These are phyloP conservation scores for Rhodotorula paludigena DNA, from an alignment of 768 basidiomycete genomes.

Conservation along the genomic window DNA sequence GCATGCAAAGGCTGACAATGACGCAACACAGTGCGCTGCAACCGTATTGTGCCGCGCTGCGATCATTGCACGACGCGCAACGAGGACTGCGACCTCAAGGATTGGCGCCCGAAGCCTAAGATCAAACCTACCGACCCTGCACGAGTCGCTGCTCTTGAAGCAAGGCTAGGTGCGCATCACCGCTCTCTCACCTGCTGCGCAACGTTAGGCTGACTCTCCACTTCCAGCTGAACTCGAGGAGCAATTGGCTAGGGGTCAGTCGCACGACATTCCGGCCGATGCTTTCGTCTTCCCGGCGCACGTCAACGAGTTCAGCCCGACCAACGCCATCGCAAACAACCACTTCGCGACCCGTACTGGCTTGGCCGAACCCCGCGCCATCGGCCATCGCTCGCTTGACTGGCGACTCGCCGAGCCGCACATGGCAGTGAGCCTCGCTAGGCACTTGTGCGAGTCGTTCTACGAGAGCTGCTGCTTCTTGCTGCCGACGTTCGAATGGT, in stretches of 20 bases:
- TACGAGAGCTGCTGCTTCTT: constrained; percentile 14
- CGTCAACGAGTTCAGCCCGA: background rate
- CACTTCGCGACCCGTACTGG: background rate
- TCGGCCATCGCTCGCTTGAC: constrained; percentile 6
- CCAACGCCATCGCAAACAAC: background rate
- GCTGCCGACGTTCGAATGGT: constrained; percentile 7
- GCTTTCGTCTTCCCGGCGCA: background rate
- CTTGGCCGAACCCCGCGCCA: background rate
- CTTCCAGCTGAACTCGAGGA: constrained; percentile 10
- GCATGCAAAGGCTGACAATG: no score
- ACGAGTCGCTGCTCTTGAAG: constrained; percentile 6
- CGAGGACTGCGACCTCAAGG: constrained; percentile 17
- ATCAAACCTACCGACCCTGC: constrained; percentile 1
- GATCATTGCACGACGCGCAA: constrained; percentile 1
- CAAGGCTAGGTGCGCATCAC: background rate
- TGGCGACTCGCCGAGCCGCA: constrained; percentile 20
- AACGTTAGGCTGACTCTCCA: background rate
- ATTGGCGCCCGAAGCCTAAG: constrained; percentile 9
- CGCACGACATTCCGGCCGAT: background rate
- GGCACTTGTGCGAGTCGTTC: constrained; percentile 13
- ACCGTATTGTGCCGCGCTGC: constrained; percentile 12
- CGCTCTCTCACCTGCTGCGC: background rate
- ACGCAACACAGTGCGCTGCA: constrained; percentile 14
- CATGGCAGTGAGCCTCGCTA: constrained; percentile 1
- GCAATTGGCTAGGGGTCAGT: background rate